Evolutionary conservation across 352 stramenopile species (phyloP).

Genomic region (Globisporangium perplexum): DNA sequence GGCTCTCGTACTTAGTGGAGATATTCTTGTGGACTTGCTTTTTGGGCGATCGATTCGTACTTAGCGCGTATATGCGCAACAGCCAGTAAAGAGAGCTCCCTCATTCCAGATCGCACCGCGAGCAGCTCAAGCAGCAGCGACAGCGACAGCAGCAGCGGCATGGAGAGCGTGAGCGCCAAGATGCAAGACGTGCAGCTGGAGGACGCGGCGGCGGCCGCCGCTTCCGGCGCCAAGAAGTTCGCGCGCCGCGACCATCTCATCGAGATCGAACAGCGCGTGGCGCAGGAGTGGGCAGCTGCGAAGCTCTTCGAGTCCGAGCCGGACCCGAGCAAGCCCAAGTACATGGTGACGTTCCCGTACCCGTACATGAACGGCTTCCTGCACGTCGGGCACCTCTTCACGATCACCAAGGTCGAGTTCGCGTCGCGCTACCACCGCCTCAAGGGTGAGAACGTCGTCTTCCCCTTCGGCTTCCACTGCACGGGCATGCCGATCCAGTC

Average conservation of each 20-base stretch:
- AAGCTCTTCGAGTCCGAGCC: conserved; percentile 90
- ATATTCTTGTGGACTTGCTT: too few species aligned
- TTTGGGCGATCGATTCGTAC: too few species aligned
- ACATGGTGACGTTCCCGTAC: conserved; percentile 99
- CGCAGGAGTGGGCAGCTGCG: conserved; percentile 83
- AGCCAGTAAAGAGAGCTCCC: background rate
- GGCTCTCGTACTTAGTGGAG: too few species aligned
- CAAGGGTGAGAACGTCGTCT: conserved; percentile 98
- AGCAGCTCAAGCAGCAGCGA: conserved; percentile 82
- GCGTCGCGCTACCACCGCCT: conserved; percentile 92
- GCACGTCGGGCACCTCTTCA: conserved; percentile 98
- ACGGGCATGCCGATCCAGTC: conserved; percentile 99
- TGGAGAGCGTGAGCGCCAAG: conserved; percentile 75
- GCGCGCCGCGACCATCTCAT: conserved; percentile 87
- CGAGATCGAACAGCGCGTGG: conserved; percentile 89
- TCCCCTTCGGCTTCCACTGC: conserved; percentile 99
- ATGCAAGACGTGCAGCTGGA: conserved; percentile 75
- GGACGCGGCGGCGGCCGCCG: conserved; percentile 28
- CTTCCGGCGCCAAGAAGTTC: conserved; percentile 56
- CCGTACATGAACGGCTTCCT: conserved; percentile 99
- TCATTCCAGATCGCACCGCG: conserved; percentile 21
- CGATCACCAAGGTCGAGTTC: conserved; percentile 97
- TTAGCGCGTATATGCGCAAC: background rate
- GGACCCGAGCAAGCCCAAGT: conserved; percentile 88
- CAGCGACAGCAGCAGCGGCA: conserved; percentile 25